A percentile compares a stretch with the other conserved stretches of the same genome.
phyloP scores from a whole-genome alignment of 2,329 filamentous ascomycete species.

The Harringtonia lauricola region DNA sequence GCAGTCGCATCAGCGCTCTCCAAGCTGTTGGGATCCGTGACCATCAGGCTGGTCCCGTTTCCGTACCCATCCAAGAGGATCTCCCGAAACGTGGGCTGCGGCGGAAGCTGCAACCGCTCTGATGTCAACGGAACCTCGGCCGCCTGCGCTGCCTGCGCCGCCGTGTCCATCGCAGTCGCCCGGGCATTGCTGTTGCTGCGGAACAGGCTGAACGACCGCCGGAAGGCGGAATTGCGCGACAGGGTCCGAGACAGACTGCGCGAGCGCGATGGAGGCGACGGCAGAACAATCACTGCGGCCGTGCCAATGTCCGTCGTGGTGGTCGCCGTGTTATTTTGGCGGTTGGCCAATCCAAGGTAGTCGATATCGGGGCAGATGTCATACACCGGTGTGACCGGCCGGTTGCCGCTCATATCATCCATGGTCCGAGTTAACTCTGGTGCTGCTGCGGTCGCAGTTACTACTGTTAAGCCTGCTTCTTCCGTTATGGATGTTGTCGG shows the following conservation, averaged over 20 bases:
- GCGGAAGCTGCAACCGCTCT: no score
- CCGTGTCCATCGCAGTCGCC: background rate
- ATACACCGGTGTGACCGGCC: background rate
- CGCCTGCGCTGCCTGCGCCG: background rate
- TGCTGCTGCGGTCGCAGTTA: background rate
- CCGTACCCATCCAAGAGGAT: conserved; percentile 43
- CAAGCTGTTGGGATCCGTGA: background rate
- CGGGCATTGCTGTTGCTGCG: conserved; percentile 6
- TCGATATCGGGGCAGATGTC: conserved; percentile 47
- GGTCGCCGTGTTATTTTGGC: conserved; percentile 7
- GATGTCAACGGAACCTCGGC: no score
- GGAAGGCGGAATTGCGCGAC: conserved; percentile 18
- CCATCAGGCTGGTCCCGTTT: conserved; percentile 33
- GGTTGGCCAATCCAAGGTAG: conserved; percentile 35
- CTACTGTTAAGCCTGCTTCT: background rate
- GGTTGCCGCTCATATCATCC: no score
- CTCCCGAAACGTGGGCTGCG: conserved; percentile 29
- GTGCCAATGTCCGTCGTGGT: conserved; percentile 4
- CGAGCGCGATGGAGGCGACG: conserved; percentile 10
- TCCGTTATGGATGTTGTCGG: background rate
- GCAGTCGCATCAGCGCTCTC: conserved; percentile 11
- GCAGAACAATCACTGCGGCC: conserved; percentile 7
- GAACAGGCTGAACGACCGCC: conserved; percentile 23
- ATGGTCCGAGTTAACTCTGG: background rate
- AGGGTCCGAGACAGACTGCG: conserved; percentile 20